Conservation (phyloP, 1,139 yeast genomes). For the Waltiozyma sp. region DNA sequence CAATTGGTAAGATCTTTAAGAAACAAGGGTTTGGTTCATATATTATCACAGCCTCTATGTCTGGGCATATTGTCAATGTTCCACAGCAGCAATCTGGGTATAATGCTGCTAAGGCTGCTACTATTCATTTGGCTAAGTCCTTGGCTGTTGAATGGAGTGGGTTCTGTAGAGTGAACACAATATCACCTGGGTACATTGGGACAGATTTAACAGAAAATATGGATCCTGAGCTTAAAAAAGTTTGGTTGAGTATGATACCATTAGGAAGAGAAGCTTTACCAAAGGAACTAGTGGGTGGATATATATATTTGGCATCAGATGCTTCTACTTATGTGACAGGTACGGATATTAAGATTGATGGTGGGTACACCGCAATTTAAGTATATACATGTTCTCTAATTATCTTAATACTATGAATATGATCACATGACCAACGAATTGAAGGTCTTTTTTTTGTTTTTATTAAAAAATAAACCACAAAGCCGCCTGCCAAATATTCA, state of each 20-base stretch:
- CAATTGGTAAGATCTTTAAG: constrained; percentile 62
- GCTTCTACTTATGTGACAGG: constrained; percentile 85
- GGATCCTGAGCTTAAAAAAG: constrained; percentile 38
- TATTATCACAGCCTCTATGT: constrained; percentile 82
- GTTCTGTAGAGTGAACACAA: constrained; percentile 76
- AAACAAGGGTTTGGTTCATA: constrained; percentile 65
- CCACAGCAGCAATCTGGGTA: constrained; percentile 87
- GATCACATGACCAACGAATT: too few relatives aligned
- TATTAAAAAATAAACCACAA: too few relatives aligned
- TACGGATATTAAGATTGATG: constrained; percentile 70
- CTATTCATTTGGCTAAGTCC: constrained; percentile 67
- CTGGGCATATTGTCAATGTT: constrained; percentile 78
- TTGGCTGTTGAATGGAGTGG: constrained; percentile 87
- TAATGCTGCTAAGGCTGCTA: constrained; percentile 86
- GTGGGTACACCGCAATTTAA: constrained; percentile 53
- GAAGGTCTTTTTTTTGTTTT: too few relatives aligned
- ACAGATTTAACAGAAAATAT: constrained; percentile 60
- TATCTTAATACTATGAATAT: too few relatives aligned
- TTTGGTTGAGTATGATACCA: constrained; percentile 68
- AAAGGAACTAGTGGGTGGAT: constrained; percentile 78
- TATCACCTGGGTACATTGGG: constrained; percentile 80
- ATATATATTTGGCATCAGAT: constrained; percentile 75
- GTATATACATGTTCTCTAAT: too few relatives aligned
- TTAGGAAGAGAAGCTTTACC: constrained; percentile 75
- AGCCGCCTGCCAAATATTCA: too few relatives aligned